Percentiles rank a stretch among this genome's conserved stretches.
Conservation (phyloP, 768 basidiomycete species). For the Collybia sordida region DNA sequence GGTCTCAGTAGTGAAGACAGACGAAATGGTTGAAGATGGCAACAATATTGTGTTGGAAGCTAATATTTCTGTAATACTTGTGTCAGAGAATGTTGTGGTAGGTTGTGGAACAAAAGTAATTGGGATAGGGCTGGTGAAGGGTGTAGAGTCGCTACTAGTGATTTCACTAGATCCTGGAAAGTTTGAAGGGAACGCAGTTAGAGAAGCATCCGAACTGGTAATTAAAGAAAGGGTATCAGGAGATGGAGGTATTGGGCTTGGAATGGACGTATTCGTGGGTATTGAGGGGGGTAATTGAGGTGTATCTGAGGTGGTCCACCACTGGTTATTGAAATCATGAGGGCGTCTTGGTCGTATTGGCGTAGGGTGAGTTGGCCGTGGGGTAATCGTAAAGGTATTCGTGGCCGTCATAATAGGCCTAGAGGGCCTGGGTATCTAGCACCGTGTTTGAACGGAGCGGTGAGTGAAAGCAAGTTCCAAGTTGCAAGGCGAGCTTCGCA, state of each 20-base stretch:
- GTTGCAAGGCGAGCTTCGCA: conserved; percentile 4
- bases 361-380: conserved; percentile 3
- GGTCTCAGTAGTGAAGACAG: conserved; percentile 23
- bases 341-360: conserved; percentile 16
- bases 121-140: conserved; percentile 34
- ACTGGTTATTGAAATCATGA: conserved; percentile 4
- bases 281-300: neutral
- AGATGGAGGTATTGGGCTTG: conserved; percentile 9
- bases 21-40: conserved; percentile 18
- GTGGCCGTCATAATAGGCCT: conserved; percentile 15
- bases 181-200: neutral
- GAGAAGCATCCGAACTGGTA: neutral
- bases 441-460: neutral
- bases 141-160: neutral
- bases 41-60: conserved; percentile 10
- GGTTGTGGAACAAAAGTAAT: conserved; percentile 38
- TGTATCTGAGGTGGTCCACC: conserved; percentile 5
- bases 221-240: neutral
- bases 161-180: neutral
- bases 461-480: conserved; percentile 4
- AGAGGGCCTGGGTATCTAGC: conserved; percentile 17
- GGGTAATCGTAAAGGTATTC: conserved; percentile 10
- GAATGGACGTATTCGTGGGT: conserved; percentile 5
- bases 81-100: conserved; percentile 37
- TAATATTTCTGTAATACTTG: conserved; percentile 22